Conservation (phyloP, 768 basidiomycete genomes). For the Macrolepiota albuminosa region DNA sequence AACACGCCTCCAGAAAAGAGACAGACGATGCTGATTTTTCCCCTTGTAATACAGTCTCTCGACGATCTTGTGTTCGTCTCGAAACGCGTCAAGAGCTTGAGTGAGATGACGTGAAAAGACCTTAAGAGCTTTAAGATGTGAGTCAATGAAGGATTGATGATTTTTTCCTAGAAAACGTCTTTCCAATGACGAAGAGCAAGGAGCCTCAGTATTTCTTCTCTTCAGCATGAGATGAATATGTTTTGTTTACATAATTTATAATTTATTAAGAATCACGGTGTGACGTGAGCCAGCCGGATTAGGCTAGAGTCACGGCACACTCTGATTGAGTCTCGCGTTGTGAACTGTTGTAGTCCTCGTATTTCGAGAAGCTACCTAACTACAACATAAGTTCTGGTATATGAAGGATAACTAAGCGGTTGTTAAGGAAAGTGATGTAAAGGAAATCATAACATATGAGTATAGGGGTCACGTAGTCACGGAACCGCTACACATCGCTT, state of each 20-base stretch:
- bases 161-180: slow-evolving; percentile 23
- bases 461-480: too few relatives aligned
- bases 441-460: too few relatives aligned
- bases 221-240: neutral
- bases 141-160: slow-evolving; percentile 41
- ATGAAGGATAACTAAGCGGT: too few relatives aligned
- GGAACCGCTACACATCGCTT: neutral
- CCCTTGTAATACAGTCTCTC: slow-evolving; percentile 73
- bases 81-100: slow-evolving; percentile 32
- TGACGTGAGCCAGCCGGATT: too few relatives aligned
- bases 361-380: too few relatives aligned
- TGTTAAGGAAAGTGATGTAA: too few relatives aligned
- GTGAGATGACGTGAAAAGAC: slow-evolving; percentile 47
- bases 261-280: too few relatives aligned
- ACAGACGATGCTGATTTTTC: slow-evolving; percentile 70
- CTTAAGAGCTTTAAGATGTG: slow-evolving; percentile 59
- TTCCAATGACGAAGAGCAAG: slow-evolving; percentile 9
- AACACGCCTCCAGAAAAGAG: slow-evolving; percentile 68
- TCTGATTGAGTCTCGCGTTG: too few relatives aligned
- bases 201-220: slow-evolving; percentile 1
- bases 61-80: slow-evolving; percentile 54
- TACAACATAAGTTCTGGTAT: too few relatives aligned
- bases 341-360: too few relatives aligned
- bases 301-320: too few relatives aligned
- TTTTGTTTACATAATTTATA: too few relatives aligned